These are phyloP conservation scores for Pleomassaria siparia DNA, from an alignment of 2,329 filamentous ascomycete genomes.

Conservation along the genomic window DNA sequence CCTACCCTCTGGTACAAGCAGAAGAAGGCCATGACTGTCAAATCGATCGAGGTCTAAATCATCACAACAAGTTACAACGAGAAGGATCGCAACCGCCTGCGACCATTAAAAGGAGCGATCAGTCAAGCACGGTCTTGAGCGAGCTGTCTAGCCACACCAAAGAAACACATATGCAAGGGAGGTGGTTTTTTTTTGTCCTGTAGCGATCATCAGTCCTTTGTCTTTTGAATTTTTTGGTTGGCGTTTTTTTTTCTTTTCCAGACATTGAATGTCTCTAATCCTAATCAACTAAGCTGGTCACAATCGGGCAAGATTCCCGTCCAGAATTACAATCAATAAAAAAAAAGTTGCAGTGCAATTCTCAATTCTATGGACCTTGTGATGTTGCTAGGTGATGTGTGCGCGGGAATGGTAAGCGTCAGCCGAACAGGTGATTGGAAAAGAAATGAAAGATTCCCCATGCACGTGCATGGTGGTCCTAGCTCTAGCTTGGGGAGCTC, in stretches of 20 bases:
- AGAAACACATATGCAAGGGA: slow-evolving; percentile 6
- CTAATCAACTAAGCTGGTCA: slow-evolving; percentile 17
- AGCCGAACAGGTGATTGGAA: slow-evolving; percentile 10
- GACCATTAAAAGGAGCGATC: slow-evolving; percentile 15
- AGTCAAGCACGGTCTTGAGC: slow-evolving; percentile 18
- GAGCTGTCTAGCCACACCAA: slow-evolving; percentile 11
- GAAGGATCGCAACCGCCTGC: not conserved
- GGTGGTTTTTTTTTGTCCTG: slow-evolving; percentile 1
- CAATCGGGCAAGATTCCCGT: not conserved
- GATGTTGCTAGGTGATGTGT: not conserved
- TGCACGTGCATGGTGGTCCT: slow-evolving; percentile 11
- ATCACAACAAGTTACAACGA: not conserved
- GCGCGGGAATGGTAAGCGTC: slow-evolving; percentile 2
- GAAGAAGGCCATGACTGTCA: slow-evolving; percentile 46
- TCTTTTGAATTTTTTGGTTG: slow-evolving; percentile 4
- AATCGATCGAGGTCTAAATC: slow-evolving; percentile 36
- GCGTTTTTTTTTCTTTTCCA: slow-evolving; percentile 21
- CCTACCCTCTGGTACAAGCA: slow-evolving; percentile 54
- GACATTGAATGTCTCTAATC: slow-evolving; percentile 42
- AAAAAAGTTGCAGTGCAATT: slow-evolving; percentile 10
- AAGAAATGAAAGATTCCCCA: slow-evolving; percentile 13
- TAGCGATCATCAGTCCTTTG: not conserved
- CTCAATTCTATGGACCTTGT: not conserved
- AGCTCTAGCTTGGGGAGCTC: slow-evolving; percentile 12
- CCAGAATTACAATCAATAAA: slow-evolving; percentile 9